Evolutionary conservation across 108 stramenopile genomes (phyloP).

Genomic region (Skeletonema marinoi): DNA sequence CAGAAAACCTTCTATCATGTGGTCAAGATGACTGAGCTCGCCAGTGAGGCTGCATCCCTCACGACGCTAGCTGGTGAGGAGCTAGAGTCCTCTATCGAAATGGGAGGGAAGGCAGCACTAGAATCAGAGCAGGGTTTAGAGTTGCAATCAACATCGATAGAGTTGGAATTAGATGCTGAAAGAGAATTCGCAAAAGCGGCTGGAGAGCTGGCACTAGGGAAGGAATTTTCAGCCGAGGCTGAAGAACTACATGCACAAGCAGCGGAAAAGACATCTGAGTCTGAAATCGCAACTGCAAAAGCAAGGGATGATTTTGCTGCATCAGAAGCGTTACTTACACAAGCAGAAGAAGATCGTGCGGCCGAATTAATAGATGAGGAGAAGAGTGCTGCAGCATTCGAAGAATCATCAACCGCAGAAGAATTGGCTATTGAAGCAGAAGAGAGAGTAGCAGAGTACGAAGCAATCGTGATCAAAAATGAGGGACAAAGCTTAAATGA

Average conservation of each 20-base stretch:
- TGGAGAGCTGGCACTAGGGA: constrained; percentile 4
- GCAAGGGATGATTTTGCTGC: constrained; percentile 1
- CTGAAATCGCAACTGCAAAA: not conserved
- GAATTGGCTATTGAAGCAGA: constrained; percentile 12
- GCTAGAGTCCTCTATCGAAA: constrained; percentile 1
- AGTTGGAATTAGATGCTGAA: constrained; percentile 10
- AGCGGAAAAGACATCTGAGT: constrained; percentile 8
- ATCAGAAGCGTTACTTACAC: not conserved
- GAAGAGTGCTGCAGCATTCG: constrained; percentile 7
- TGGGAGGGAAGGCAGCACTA: constrained; percentile 11
- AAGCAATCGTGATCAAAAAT: constrained; percentile 2
- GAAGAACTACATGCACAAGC: constrained; percentile 10
- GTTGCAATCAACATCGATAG: constrained; percentile 23
- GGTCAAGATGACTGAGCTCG: constrained; percentile 18
- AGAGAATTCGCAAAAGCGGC: constrained; percentile 7
- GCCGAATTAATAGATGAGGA: constrained; percentile 1
- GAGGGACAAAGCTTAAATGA: constrained; percentile 15
- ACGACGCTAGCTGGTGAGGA: constrained; percentile 3
- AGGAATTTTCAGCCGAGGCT: constrained; percentile 20
- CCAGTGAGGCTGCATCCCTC: constrained; percentile 11
- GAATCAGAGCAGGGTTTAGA: constrained; percentile 34
- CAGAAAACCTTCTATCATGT: constrained; percentile 16
- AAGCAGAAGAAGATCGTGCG: constrained; percentile 7
- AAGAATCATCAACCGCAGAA: constrained; percentile 16
- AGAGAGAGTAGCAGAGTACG: constrained; percentile 11